A percentile compares a stretch with the other conserved stretches of the same genome.
Conservation (phyloP, 805 yeast genomes). For the Cyberlindnera japonica region DNA sequence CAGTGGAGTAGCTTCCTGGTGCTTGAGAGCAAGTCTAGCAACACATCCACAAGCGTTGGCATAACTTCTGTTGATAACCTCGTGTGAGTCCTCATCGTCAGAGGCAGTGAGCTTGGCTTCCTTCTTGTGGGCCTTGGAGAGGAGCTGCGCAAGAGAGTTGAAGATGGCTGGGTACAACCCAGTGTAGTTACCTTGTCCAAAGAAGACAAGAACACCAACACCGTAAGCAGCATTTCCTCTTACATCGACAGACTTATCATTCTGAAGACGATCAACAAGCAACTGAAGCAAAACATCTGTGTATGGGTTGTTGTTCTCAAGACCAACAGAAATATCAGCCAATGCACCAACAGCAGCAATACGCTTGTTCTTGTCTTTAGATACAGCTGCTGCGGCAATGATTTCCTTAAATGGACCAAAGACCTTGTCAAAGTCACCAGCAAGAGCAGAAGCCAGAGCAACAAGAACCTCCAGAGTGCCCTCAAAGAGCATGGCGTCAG, state of each 20-base stretch:
- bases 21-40: slow-evolving; percentile 80
- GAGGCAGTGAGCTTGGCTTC: slow-evolving; percentile 44
- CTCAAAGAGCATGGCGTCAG: slow-evolving; percentile 71
- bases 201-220: slow-evolving; percentile 67
- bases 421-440: slow-evolving; percentile 69
- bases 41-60: slow-evolving; percentile 98
- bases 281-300: slow-evolving; percentile 66
- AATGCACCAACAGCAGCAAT: slow-evolving; percentile 82
- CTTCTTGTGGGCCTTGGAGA: slow-evolving; percentile 77
- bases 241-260: slow-evolving; percentile 79
- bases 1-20: slow-evolving; percentile 70
- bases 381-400: slow-evolving; percentile 51
- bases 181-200: slow-evolving; percentile 43
- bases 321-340: slow-evolving; percentile 81
- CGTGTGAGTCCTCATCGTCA: slow-evolving; percentile 75
- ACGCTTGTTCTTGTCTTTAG: slow-evolving; percentile 70
- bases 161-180: slow-evolving; percentile 66
- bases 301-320: slow-evolving; percentile 64
- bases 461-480: slow-evolving; percentile 83
- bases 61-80: slow-evolving; percentile 73
- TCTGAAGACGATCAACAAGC: slow-evolving; percentile 64
- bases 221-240: slow-evolving; percentile 96
- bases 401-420: slow-evolving; percentile 69
- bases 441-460: slow-evolving; percentile 71
- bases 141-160: slow-evolving; percentile 61